phyloP scores from a whole-genome alignment of 2,329 filamentous ascomycete genomes.

The Nannizziopsis arthrosporioides region DNA sequence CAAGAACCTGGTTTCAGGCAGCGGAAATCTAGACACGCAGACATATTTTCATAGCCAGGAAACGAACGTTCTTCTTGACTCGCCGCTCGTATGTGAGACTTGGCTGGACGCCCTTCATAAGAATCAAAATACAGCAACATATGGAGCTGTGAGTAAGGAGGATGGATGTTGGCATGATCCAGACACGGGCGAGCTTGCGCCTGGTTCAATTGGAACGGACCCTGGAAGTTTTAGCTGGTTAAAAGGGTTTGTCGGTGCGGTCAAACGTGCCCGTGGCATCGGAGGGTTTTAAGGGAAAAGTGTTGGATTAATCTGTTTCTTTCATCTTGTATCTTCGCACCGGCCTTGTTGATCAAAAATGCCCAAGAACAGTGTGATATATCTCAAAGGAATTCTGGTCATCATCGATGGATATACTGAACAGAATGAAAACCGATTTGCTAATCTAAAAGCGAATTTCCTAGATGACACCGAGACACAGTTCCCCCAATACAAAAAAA shows the following conservation, averaged over 20 bases:
- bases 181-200: slow-evolving; percentile 35
- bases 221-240: slow-evolving; percentile 48
- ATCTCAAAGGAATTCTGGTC: too few species aligned
- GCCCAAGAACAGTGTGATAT: too few species aligned
- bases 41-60: slow-evolving; percentile 69
- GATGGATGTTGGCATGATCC: slow-evolving; percentile 55
- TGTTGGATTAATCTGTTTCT: background rate
- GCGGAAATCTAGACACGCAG: slow-evolving; percentile 71
- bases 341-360: too few species aligned
- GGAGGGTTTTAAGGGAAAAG: slow-evolving; percentile 40
- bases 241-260: slow-evolving; percentile 46
- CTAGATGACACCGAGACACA: slow-evolving; percentile 2
- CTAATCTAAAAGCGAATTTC: slow-evolving; percentile 2
- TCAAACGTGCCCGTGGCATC: slow-evolving; percentile 46
- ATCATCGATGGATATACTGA: too few species aligned
- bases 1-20: slow-evolving; percentile 31
- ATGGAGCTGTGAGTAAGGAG: slow-evolving; percentile 42
- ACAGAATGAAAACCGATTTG: background rate
- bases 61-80: slow-evolving; percentile 65
- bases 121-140: slow-evolving; percentile 56
- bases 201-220: slow-evolving; percentile 42
- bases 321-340: too few species aligned
- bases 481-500: background rate
- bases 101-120: slow-evolving; percentile 52
- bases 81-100: slow-evolving; percentile 44